These are phyloP conservation scores for Monilinia laxa DNA, from an alignment of 2,329 filamentous ascomycete species.

Conservation along the genomic window DNA sequence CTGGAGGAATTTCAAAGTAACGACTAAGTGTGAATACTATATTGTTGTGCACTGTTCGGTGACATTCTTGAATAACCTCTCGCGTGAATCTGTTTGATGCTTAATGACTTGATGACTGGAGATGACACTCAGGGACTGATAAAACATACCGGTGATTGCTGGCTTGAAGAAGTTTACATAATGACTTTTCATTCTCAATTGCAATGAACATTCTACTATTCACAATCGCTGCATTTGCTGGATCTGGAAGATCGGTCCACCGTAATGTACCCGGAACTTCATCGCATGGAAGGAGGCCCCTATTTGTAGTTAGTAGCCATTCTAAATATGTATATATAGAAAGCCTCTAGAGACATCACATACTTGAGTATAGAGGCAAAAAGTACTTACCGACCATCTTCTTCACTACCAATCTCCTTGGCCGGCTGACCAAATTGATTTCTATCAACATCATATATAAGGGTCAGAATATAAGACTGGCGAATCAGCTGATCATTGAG, in stretches of 20 bases:
- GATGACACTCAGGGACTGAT: background rate
- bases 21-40: slow-evolving; percentile 37
- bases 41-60: slow-evolving; percentile 37
- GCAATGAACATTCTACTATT: slow-evolving; percentile 36
- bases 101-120: slow-evolving; percentile 25
- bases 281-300: slow-evolving; percentile 36
- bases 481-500: slow-evolving; percentile 55
- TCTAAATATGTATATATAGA: background rate
- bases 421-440: slow-evolving; percentile 49
- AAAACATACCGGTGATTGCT: slow-evolving; percentile 53
- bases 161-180: slow-evolving; percentile 51
- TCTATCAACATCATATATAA: slow-evolving; percentile 53
- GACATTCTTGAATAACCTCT: slow-evolving; percentile 34
- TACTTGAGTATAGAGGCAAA: background rate
- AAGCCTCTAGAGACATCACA: background rate
- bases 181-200: slow-evolving; percentile 43
- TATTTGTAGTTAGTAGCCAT: slow-evolving; percentile 6
- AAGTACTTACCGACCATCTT: slow-evolving; percentile 26
- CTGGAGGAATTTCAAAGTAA: slow-evolving; percentile 31
- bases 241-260: slow-evolving; percentile 63
- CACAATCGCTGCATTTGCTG: slow-evolving; percentile 38
- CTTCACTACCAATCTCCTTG: slow-evolving; percentile 29
- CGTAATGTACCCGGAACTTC: slow-evolving; percentile 49
- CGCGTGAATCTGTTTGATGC: slow-evolving; percentile 31
- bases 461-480: slow-evolving; percentile 57